Percentiles rank a stretch among this genome's conserved stretches.
phyloP scores from a whole-genome alignment of 306 rosid genomes.

The Dalbergia cultrata region DNA sequence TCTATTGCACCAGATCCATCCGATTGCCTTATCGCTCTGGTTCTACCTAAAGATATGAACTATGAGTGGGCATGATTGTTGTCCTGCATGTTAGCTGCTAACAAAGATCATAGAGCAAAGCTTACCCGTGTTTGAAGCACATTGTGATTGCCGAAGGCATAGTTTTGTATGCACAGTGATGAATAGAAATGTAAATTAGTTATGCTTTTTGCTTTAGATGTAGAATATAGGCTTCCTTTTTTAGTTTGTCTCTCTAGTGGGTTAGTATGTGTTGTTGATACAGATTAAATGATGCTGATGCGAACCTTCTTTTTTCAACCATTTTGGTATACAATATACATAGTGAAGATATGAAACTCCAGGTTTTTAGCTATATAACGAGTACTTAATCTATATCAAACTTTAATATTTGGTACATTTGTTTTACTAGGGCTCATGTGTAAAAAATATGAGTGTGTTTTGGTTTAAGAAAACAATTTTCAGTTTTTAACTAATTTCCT shows the following conservation, averaged over 20 bases:
- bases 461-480: too few relatives aligned
- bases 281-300: background rate
- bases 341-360: too few relatives aligned
- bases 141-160: conserved; percentile 24
- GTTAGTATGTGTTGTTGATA: background rate
- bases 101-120: conserved; percentile 25
- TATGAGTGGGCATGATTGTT: conserved; percentile 79
- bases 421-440: too few relatives aligned
- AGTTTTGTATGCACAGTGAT: background rate
- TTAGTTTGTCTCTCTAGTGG: background rate
- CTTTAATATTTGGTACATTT: too few relatives aligned
- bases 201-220: background rate
- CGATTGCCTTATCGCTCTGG: conserved; percentile 84
- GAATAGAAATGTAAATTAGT: background rate
- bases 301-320: background rate
- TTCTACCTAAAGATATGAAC: conserved; percentile 92
- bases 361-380: too few relatives aligned
- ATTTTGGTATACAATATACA: background rate
- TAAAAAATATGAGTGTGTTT: too few relatives aligned
- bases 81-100: conserved; percentile 22
- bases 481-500: too few relatives aligned
- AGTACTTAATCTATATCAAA: too few relatives aligned
- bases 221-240: background rate
- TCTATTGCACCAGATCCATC: conserved; percentile 75
- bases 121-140: background rate